Conservation (phyloP, 768 basidiomycete genomes). For the Phylloporus sp. region DNA sequence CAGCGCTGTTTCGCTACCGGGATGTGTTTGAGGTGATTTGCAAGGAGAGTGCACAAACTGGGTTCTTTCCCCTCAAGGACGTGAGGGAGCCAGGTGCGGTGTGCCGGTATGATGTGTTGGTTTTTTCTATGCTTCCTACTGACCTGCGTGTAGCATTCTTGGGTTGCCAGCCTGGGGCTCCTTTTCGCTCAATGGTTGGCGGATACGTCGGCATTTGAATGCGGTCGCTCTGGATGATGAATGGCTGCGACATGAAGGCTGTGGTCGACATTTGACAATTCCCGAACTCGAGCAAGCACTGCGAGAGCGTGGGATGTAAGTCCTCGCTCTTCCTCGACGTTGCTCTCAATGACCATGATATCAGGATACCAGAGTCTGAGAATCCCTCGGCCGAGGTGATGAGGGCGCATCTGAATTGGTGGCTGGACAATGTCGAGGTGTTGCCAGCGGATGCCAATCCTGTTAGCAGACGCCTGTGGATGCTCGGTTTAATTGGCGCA, state of each 20-base stretch:
- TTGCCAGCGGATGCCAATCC: conserved; percentile 34
- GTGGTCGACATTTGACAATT: conserved; percentile 42
- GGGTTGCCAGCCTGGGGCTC: conserved; percentile 40
- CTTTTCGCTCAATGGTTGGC: conserved; percentile 27
- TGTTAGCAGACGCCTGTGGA: conserved; percentile 47
- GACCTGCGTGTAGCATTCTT: conserved; percentile 36
- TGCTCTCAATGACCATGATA: conserved; percentile 19
- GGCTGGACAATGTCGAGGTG: conserved; percentile 51
- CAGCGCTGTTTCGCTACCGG: conserved; percentile 37
- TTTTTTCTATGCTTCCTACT: background rate
- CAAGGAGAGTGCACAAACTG: conserved; percentile 31
- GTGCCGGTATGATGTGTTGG: conserved; percentile 49
- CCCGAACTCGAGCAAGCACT: conserved; percentile 63
- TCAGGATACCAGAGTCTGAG: conserved; percentile 34
- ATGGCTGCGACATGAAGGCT: conserved; percentile 50
- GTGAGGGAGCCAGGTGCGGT: conserved; percentile 36
- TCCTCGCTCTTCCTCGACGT: conserved; percentile 5
- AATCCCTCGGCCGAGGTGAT: conserved; percentile 41
- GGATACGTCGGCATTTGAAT: conserved; percentile 36
- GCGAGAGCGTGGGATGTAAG: conserved; percentile 76
- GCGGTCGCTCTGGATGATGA: conserved; percentile 57
- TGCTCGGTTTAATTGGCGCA: conserved; percentile 40
- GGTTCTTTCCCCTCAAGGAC: conserved; percentile 21
- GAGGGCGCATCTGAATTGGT: conserved; percentile 55
- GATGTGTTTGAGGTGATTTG: conserved; percentile 34